Evolutionary conservation across 129 eudicot genomes (phyloP).

Genomic region (Cynara cardunculus): DNA sequence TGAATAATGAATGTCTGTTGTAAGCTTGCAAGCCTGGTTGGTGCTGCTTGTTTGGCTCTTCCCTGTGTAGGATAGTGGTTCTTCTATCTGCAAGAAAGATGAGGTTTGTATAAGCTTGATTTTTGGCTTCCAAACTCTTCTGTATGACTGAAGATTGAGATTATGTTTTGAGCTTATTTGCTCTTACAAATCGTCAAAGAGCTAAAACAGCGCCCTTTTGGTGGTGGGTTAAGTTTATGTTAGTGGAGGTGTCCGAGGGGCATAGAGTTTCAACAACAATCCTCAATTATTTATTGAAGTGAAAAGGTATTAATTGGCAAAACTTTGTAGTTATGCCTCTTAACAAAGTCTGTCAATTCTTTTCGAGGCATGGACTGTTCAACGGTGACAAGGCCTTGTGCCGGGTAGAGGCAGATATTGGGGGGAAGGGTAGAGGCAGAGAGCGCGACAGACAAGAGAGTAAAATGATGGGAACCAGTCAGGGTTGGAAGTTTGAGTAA

Average conservation of each 20-base stretch:
- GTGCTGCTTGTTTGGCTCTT: neutral
- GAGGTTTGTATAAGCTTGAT: neutral
- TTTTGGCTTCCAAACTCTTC: neutral
- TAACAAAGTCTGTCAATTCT: neutral
- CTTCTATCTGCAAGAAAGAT: neutral
- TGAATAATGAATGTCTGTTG: neutral
- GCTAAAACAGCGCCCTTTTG: neutral
- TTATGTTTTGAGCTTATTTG: neutral
- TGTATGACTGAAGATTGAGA: neutral
- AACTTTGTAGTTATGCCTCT: neutral
- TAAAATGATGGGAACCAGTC: neutral
- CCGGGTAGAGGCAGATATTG: too few relatives aligned
- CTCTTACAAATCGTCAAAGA: neutral
- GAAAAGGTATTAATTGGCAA: neutral
- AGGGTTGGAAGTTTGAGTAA: neutral
- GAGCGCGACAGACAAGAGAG: too few relatives aligned
- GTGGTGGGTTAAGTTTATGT: neutral
- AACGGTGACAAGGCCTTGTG: too few relatives aligned
- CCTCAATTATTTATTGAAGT: neutral
- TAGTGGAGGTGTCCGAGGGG: neutral
- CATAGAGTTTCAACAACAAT: neutral
- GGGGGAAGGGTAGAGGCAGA: too few relatives aligned
- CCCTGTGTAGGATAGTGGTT: neutral
- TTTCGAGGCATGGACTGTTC: neutral
- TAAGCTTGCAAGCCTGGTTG: neutral